Percentiles rank a stretch among this genome's conserved stretches.
These are phyloP conservation scores for Chlamydomonas reinhardtii DNA, from an alignment of 163 green algal genomes.

Conservation along the genomic window DNA sequence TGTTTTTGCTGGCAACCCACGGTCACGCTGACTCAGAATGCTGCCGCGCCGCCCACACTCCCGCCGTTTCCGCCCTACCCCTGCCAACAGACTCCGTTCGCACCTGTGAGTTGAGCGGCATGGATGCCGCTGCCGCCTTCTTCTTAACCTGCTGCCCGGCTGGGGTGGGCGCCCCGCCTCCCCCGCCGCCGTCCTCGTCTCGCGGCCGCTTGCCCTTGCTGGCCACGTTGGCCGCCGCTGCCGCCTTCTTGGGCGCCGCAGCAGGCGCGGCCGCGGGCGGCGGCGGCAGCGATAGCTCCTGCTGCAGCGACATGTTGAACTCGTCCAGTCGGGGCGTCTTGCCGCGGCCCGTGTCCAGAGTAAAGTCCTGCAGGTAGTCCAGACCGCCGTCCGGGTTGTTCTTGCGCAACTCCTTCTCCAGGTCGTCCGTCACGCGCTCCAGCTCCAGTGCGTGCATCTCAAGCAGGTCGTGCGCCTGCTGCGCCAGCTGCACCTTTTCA, in stretches of 20 bases:
- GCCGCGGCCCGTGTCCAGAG: constrained; percentile 29
- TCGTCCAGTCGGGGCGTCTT: constrained; percentile 48
- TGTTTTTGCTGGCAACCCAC: no score
- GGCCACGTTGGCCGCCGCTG: not conserved
- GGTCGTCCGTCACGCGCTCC: constrained; percentile 60
- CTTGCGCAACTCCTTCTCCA: constrained; percentile 56
- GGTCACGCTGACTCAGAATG: no score
- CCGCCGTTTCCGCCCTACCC: not conserved
- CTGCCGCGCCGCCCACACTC: not conserved
- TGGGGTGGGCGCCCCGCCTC: not conserved
- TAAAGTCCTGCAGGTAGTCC: constrained; percentile 45
- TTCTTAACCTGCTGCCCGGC: constrained; percentile 14
- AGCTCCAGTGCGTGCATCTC: constrained; percentile 64
- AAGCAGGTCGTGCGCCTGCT: constrained; percentile 62
- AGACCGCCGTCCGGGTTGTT: constrained; percentile 41
- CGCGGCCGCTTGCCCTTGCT: constrained; percentile 51
- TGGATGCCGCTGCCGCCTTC: constrained; percentile 7
- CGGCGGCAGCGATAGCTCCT: constrained; percentile 38
- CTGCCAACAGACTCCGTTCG: not conserved
- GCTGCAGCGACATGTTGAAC: constrained; percentile 41
- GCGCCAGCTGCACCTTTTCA: constrained; percentile 58
- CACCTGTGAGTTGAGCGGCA: constrained; percentile 33
- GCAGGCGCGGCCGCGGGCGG: not conserved
- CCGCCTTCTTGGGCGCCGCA: constrained; percentile 11
- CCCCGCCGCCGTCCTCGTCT: constrained; percentile 21